Evolutionary conservation across 2,329 filamentous ascomycete species (phyloP).

Genomic region (Acarospora socialis): DNA sequence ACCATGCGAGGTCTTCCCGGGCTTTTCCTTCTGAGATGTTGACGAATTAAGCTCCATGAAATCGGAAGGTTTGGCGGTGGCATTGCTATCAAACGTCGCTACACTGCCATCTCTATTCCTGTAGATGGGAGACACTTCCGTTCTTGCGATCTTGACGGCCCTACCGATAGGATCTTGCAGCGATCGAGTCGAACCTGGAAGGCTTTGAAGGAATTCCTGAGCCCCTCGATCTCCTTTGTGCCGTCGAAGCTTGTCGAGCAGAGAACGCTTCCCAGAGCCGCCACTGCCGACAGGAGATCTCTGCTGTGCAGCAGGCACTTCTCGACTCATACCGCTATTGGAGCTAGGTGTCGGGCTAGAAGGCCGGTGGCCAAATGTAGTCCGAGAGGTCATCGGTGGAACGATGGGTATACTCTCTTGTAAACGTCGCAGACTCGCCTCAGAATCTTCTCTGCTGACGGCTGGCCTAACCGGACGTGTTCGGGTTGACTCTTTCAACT

Average conservation of each 20-base stretch:
- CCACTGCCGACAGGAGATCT: constrained; percentile 11
- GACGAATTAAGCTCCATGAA: constrained; percentile 15
- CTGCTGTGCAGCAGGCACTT: constrained; percentile 14
- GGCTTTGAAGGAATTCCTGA: constrained; percentile 30
- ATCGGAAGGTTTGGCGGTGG: constrained; percentile 18
- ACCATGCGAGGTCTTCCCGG: constrained; percentile 22
- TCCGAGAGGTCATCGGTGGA: constrained; percentile 36
- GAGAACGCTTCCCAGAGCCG: constrained; percentile 9
- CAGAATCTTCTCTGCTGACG: constrained; percentile 61
- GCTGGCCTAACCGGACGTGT: constrained; percentile 52
- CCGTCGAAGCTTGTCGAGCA: constrained; percentile 17
- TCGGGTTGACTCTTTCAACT: constrained; percentile 22
- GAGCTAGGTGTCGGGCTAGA: constrained; percentile 72
- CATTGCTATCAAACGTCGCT: constrained; percentile 19
- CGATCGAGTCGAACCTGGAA: constrained; percentile 40
- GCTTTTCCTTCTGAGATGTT: constrained; percentile 25
- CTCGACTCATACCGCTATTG: constrained; percentile 34
- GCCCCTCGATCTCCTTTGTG: constrained; percentile 43
- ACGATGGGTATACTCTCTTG: constrained; percentile 40
- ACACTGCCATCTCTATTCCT: constrained; percentile 19
- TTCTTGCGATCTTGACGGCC: constrained; percentile 27
- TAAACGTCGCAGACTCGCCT: constrained; percentile 34
- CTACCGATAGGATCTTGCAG: constrained; percentile 39
- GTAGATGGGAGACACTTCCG: constrained; percentile 17
- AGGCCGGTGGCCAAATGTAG: constrained; percentile 44